Evolutionary conservation across 228 moss, liverwort and hornwort genomes (phyloP).

Genomic region (Sphagnum magellanicum): DNA sequence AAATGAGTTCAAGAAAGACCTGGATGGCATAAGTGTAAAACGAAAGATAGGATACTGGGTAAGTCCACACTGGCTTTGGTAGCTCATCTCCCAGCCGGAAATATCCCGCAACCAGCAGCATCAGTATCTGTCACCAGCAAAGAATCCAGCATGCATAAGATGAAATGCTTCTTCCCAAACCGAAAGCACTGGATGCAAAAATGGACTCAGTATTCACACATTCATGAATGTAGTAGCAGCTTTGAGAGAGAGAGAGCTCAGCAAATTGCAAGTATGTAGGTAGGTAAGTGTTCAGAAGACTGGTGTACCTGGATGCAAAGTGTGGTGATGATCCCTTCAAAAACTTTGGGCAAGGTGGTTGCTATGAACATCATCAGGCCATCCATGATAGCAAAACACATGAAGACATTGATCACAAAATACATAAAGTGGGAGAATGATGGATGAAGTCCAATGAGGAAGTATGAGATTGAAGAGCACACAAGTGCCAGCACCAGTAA

Average conservation of each 20-base stretch:
- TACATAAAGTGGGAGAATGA: constrained; percentile 4
- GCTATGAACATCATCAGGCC: constrained; percentile 5
- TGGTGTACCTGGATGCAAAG: constrained; percentile 1
- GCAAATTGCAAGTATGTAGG: not conserved
- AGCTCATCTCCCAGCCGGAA: constrained; percentile 19
- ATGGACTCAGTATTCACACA: no score
- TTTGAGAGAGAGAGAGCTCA: not conserved
- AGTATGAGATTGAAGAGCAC: constrained; percentile 1
- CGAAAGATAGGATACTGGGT: constrained; percentile 38
- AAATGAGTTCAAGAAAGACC: constrained; percentile 10
- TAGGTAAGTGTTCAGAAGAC: not conserved
- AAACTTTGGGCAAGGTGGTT: constrained; percentile 3
- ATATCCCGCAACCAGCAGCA: constrained; percentile 34
- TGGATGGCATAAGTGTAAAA: constrained; percentile 36
- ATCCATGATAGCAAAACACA: constrained; percentile 3
- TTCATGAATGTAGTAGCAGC: no score
- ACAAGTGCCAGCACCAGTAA: constrained; percentile 23
- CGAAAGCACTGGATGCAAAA: no score
- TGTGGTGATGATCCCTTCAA: not conserved
- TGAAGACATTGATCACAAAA: constrained; percentile 1
- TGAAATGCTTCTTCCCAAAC: no score
- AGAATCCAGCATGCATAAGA: not conserved
- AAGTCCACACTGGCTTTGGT: constrained; percentile 44
- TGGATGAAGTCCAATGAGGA: constrained; percentile 6
- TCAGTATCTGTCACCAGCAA: constrained; percentile 20